Percentiles rank a stretch among this genome's conserved stretches.
phyloP scores from a whole-genome alignment of 805 yeast genomes.

The Pichia californica region DNA sequence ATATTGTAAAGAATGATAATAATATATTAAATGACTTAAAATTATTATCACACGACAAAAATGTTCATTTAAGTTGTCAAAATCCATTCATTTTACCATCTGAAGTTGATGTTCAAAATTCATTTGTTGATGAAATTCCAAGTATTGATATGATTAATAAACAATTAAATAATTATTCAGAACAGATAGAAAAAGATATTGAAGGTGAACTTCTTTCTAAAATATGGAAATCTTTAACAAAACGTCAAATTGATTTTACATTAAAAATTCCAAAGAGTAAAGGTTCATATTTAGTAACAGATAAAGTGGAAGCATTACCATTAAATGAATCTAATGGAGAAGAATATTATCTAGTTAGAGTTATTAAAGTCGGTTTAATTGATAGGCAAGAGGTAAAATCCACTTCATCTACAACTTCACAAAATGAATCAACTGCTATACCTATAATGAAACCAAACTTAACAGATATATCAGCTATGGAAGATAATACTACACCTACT shows the following conservation, averaged over 20 bases:
- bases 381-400: constrained; percentile 37
- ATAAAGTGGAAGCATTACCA: constrained; percentile 13
- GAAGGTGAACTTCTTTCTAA: constrained; percentile 13
- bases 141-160: constrained; percentile 6
- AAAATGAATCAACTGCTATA: constrained; percentile 5
- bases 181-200: constrained; percentile 12
- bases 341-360: constrained; percentile 28
- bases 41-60: constrained; percentile 6
- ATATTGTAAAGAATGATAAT: constrained; percentile 26
- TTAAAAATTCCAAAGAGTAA: constrained; percentile 23
- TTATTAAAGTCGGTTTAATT: constrained; percentile 35
- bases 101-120: neutral
- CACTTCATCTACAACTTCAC: constrained; percentile 21
- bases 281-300: constrained; percentile 20
- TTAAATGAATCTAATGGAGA: constrained; percentile 12
- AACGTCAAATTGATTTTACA: constrained; percentile 5
- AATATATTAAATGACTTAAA: constrained; percentile 13
- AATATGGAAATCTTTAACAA: constrained; percentile 15
- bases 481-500: neutral
- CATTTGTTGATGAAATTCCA: neutral
- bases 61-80: constrained; percentile 10
- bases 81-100: constrained; percentile 22
- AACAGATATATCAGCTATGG: neutral
- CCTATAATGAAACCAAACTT: neutral
- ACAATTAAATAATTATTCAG: constrained; percentile 12